A percentile compares a stretch with the other conserved stretches of the same genome.
Conservation (phyloP, 306 rosid species). For the Aeschynomene evenia region DNA sequence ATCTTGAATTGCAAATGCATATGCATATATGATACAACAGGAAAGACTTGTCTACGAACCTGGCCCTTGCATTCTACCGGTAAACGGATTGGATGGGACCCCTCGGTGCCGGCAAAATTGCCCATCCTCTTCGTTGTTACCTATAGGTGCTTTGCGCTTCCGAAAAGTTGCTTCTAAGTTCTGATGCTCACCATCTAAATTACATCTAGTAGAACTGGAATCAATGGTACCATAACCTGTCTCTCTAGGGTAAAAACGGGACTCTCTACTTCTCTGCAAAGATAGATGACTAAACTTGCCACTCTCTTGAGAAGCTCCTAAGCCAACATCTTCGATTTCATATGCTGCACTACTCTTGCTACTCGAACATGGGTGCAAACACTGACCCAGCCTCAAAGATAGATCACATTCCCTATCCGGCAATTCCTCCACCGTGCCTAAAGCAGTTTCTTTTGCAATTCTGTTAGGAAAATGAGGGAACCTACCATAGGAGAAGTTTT, state of each 20-base stretch:
- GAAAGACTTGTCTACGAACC: conserved; percentile 71
- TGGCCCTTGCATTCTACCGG: conserved; percentile 52
- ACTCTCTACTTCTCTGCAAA: conserved; percentile 47
- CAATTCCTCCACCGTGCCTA: conserved; percentile 45
- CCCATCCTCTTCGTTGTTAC: conserved; percentile 63
- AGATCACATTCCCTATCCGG: conserved; percentile 68
- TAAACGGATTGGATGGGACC: conserved; percentile 68
- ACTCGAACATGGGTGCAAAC: conserved; percentile 45
- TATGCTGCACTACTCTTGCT: conserved; percentile 47
- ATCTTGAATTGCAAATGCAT: conserved; percentile 45
- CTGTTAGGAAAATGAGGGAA: conserved; percentile 42
- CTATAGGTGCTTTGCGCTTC: conserved; percentile 71
- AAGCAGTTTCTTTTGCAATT: conserved; percentile 31
- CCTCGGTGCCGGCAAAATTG: conserved; percentile 72
- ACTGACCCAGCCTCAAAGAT: conserved; percentile 74
- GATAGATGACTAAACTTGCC: conserved; percentile 45
- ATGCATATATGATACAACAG: conserved; percentile 52
- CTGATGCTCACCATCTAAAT: conserved; percentile 56
- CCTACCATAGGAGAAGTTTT: conserved; percentile 39
- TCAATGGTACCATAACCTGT: conserved; percentile 50
- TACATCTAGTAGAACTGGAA: conserved; percentile 46
- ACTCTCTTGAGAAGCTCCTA: conserved; percentile 53
- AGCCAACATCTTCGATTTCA: conserved; percentile 55
- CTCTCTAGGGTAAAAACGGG: conserved; percentile 61
- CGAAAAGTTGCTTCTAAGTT: conserved; percentile 48